Evolutionary conservation across 2,329 filamentous ascomycete species (phyloP).

Genomic region (Apiospora aurea): DNA sequence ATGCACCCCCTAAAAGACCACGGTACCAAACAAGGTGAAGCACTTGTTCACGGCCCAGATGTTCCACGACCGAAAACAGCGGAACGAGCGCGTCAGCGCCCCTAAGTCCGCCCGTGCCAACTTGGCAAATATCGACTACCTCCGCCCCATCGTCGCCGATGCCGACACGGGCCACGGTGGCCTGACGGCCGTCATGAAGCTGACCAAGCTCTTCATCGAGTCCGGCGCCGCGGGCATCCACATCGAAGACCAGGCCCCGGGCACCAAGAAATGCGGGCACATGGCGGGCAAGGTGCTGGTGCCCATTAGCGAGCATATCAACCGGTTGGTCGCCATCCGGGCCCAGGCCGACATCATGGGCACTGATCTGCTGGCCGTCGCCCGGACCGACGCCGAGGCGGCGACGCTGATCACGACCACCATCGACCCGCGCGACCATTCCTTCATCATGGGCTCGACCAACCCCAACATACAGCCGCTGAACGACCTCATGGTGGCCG

Average conservation of each 20-base stretch:
- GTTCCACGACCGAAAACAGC: slow-evolving; percentile 99
- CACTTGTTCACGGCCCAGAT: slow-evolving; percentile 98
- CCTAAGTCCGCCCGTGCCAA: slow-evolving; percentile 76
- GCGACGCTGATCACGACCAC: slow-evolving; percentile 96
- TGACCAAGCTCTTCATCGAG: slow-evolving; percentile 97
- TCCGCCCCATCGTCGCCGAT: slow-evolving; percentile 94
- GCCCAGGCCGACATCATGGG: slow-evolving; percentile 99
- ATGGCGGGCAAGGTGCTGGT: slow-evolving; percentile 99
- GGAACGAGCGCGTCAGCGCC: slow-evolving; percentile 86
- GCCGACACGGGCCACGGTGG: slow-evolving; percentile 97
- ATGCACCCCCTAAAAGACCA: slow-evolving; percentile 67
- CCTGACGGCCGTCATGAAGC: slow-evolving; percentile 98
- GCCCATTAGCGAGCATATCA: slow-evolving; percentile 97
- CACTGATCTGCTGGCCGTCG: slow-evolving; percentile 86
- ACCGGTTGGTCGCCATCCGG: slow-evolving; percentile 93
- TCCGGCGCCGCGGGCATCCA: slow-evolving; percentile 97
- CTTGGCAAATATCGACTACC: slow-evolving; percentile 86
- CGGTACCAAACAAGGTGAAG: slow-evolving; percentile 96
- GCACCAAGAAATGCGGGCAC: slow-evolving; percentile 99
- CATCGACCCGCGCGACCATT: slow-evolving; percentile 94
- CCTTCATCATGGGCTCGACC: slow-evolving; percentile 89
- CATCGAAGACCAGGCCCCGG: slow-evolving; percentile 97
- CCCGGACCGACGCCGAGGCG: slow-evolving; percentile 95
- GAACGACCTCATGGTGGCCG: slow-evolving; percentile 88
- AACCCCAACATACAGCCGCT: slow-evolving; percentile 86